A percentile compares a stretch with the other conserved stretches of the same genome.
These are phyloP conservation scores for Fusarium chaquense DNA, from an alignment of 2,329 filamentous ascomycete genomes.

Conservation along the genomic window DNA sequence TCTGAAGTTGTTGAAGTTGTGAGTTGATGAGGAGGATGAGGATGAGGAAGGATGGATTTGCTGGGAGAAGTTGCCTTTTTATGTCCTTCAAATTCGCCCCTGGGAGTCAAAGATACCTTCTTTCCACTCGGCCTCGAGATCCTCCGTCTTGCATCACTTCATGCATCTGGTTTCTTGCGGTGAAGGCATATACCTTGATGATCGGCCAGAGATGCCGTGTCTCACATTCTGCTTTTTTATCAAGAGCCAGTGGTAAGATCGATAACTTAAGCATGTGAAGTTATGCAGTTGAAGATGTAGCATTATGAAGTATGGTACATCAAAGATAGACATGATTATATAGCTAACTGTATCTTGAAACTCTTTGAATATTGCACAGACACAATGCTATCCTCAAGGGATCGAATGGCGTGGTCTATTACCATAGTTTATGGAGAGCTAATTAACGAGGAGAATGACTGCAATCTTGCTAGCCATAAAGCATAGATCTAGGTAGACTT, in stretches of 20 bases:
- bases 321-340: no score
- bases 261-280: neutral
- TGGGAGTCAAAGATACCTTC: neutral
- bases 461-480: neutral
- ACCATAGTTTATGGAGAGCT: no score
- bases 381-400: no score
- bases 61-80: neutral
- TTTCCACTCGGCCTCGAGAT: no score
- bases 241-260: accelerated
- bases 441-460: no score
- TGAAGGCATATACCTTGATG: neutral
- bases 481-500: neutral
- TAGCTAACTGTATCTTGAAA: no score
- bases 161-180: neutral
- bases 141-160: neutral
- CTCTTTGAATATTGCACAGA: no score
- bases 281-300: neutral
- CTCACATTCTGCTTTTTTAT: neutral
- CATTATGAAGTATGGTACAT: neutral
- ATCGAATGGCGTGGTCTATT: no score
- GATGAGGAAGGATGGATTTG: accelerated
- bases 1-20: neutral
- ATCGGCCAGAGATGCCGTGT: neutral
- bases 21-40: neutral
- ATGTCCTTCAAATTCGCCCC: neutral